Evolutionary conservation across 1,139 yeast genomes (phyloP), one percentile per base, ranked within the genome.

Genomic region (Taiozyma sp.): DNA sequence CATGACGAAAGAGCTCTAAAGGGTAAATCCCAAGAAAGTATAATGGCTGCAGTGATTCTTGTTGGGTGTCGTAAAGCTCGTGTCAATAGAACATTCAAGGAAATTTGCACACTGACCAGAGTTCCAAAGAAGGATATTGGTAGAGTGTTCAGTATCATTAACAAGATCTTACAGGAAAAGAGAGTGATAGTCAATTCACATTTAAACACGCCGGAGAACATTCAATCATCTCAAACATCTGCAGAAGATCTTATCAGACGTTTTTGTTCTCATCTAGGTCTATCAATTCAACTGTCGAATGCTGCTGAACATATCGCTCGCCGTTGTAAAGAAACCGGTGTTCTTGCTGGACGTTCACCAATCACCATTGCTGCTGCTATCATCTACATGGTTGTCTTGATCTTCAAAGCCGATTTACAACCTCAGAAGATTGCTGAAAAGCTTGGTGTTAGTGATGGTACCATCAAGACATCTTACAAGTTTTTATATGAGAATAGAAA

Each of bases 281-380:
- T 93, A 53, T 77, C 83, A 42, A 82, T 90, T 52, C 91, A 84
- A 67, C 85, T 91, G 46, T 87, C 97, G 32, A 88, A 90, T 58
- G 95, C 96, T 5, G 96, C 99, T 4, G 98, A 93, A 68, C 81
- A 85, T 62, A 89, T 93, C 60, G 97, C 97, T 3, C 81, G 90
- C 66, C 79, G 84, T 56, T 89, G 96, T 62, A 88, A 89, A 63
- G 96, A 88, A 53, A 86, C 86, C 54, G 97, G 97, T 50, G 95
- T 95, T 30, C 76, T 93, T 64, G 98, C 97, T 9, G 99, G 99
- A 62, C 81, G 97, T 60, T 89, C 97, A 1, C 99, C 99, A 34
- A 91, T 93, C 47, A 93, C 99, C 40, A 89, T 93, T 63, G 98
- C 99, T 0, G 98, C 98, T 8, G 95, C 98, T 0, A 96, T 95